Conservation (phyloP, 768 basidiomycete species). For the Leccinum ochraceum region DNA sequence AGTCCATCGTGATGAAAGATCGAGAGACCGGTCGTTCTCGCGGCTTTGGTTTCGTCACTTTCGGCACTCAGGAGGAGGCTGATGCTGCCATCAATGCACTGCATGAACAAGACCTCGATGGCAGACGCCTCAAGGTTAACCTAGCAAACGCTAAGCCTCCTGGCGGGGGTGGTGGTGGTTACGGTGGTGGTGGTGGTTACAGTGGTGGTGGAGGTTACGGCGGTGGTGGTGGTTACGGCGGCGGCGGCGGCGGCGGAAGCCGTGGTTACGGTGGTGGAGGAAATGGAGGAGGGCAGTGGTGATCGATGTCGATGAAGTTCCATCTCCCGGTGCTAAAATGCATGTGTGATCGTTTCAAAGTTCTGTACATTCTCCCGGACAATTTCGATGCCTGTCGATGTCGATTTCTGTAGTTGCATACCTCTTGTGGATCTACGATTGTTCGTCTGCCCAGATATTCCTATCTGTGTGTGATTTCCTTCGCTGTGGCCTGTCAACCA, state of each 20-base stretch:
- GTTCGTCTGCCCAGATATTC: not conserved
- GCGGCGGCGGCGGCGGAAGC: not conserved
- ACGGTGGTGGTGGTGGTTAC: constrained; percentile 9
- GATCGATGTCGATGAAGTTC: not conserved
- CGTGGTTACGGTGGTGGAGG: constrained; percentile 11
- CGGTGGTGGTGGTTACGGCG: constrained; percentile 7
- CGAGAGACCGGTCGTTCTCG: constrained; percentile 59
- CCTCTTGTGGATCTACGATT: constrained; percentile 2
- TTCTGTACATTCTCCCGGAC: constrained; percentile 2
- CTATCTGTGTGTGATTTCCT: not conserved
- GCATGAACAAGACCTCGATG: constrained; percentile 56
- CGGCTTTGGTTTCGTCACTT: constrained; percentile 59
- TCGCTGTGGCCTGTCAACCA: not conserved
- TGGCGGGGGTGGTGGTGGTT: constrained; percentile 19
- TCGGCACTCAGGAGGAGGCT: constrained; percentile 35
- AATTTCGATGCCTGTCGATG: constrained; percentile 9
- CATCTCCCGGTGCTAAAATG: constrained; percentile 8
- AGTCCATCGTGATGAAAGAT: constrained; percentile 45
- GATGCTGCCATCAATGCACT: constrained; percentile 44
- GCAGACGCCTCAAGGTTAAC: constrained; percentile 56
- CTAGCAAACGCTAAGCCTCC: constrained; percentile 32
- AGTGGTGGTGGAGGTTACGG: constrained; percentile 8
- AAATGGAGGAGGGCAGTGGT: constrained; percentile 9
- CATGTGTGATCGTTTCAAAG: constrained; percentile 11
- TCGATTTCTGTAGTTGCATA: constrained; percentile 10